These are phyloP conservation scores for Rhododendron henanense DNA, from an alignment of 148 eudicot genomes.

Conservation along the genomic window DNA sequence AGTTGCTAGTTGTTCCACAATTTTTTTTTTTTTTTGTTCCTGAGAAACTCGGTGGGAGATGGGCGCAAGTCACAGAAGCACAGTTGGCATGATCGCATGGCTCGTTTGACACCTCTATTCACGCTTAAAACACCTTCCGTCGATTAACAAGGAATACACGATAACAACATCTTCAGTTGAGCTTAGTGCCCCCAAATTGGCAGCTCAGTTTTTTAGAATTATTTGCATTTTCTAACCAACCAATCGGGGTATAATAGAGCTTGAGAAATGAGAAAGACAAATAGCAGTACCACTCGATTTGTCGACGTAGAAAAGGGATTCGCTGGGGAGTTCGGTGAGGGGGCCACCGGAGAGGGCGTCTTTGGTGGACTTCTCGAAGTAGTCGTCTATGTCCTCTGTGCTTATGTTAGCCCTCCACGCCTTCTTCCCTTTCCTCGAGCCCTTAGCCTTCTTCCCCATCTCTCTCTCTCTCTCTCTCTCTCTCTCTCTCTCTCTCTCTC, in stretches of 20 bases:
- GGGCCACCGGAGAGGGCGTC: constrained; percentile 94
- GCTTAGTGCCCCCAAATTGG: neutral
- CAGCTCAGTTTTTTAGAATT: neutral
- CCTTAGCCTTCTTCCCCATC: constrained; percentile 74
- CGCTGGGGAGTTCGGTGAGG: constrained; percentile 58
- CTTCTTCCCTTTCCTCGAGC: constrained; percentile 80
- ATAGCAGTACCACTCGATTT: constrained; percentile 52
- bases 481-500: neutral
- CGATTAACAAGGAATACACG: neutral
- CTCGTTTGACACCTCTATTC: neutral
- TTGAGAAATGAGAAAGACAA: neutral
- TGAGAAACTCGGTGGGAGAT: too few relatives aligned
- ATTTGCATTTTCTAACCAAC: neutral
- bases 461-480: constrained; percentile 19
- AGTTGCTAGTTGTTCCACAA: too few relatives aligned
- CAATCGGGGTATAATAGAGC: neutral
- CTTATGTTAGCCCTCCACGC: constrained; percentile 85
- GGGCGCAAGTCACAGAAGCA: too few relatives aligned
- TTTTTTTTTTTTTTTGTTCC: too few relatives aligned
- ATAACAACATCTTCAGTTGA: neutral
- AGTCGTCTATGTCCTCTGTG: constrained; percentile 67
- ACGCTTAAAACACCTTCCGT: neutral
- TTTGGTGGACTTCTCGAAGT: constrained; percentile 65
- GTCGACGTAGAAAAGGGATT: constrained; percentile 61
- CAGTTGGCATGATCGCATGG: too few relatives aligned